Base-by-base conservation (phyloP, 306 rosid genomes). In the Cicer pinnatifidum region DNA sequence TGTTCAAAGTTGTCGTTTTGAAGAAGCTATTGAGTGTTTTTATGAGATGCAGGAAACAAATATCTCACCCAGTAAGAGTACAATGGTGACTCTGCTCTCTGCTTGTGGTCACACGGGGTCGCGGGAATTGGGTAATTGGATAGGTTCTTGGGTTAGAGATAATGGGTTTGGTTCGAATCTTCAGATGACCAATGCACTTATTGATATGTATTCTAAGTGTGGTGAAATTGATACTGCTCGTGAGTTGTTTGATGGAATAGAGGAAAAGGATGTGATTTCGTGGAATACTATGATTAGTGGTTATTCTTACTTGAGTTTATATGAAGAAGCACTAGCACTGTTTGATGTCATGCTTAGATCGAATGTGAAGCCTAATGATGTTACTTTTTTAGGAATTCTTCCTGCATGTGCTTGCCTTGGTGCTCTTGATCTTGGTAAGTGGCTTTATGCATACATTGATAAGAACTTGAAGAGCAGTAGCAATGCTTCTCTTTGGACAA, bases 231-330 rank as follows among this genome's bases (percentile, higher is more conserved):
- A 66, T 6, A 78, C 35, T 11, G 96, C 97, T 65, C 71, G 90
- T 57, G 83, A 81, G 15, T 84, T 91, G 51, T 94, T 91, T 78
- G 91, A 93, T 74, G 91, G 82, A 12, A 59, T 89, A 65, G 77
- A 33, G 50, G 81, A 72, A 64, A 88, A 68, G 69, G 93, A 93
- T 77, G 94, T 89, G 64, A 88, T 93, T 67, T 89, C 91, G 7
- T 89, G 98, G 92, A 93, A 88, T 83, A 91, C 84, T 44, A 91
- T 93, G 90, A 89, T 93, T 63, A 87, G 94, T 69, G 94, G 97
- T 78, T 88, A 83, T 79, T 84, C 84, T 65, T 71, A 75, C 35
- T 73, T 70, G 85, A 69, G 84, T 68, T 64, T 65, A 35, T 84
- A 85, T 46, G 87, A 79, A 72, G 89, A 93, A 82, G 94, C 96